phyloP scores from a whole-genome alignment of 2,329 filamentous ascomycete genomes.

The Diplodia scrobiculata region DNA sequence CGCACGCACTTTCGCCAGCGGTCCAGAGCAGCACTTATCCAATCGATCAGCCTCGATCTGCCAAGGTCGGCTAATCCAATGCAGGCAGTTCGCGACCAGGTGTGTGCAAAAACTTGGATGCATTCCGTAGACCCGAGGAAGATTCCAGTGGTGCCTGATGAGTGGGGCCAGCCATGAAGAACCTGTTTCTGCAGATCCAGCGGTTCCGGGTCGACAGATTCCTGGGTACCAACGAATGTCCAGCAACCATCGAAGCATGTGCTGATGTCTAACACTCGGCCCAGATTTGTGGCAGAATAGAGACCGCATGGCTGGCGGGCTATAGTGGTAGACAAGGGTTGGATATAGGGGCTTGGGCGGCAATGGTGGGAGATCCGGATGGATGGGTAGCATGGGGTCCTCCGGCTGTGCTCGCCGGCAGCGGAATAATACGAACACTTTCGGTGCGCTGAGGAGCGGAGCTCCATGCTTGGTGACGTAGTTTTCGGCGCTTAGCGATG shows the following conservation, averaged over 20 bases:
- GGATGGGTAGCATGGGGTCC: slow-evolving; percentile 3
- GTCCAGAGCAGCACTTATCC: not conserved
- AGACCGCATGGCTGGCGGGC: not conserved
- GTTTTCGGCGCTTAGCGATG: not conserved
- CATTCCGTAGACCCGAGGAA: not conserved
- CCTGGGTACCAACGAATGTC: not conserved
- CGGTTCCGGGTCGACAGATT: not conserved
- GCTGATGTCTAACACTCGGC: not conserved
- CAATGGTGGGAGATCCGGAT: not conserved
- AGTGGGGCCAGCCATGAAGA: slow-evolving; percentile 15
- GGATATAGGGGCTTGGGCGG: not conserved
- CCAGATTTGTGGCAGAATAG: not conserved
- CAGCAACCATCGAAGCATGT: not conserved
- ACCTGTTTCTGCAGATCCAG: not conserved
- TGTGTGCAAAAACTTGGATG: slow-evolving; percentile 1
- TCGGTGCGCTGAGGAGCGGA: not conserved
- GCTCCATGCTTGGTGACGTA: slow-evolving; percentile 1
- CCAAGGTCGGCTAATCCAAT: slow-evolving; percentile 14
- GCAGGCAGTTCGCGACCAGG: slow-evolving; percentile 14
- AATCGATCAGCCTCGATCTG: slow-evolving; percentile 22
- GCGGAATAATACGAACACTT: slow-evolving; percentile 8
- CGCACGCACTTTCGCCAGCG: slow-evolving; percentile 6
- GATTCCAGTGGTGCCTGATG: slow-evolving; percentile 2
- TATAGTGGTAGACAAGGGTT: not conserved
- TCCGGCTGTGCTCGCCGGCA: not conserved